These are phyloP conservation scores for Trichoderma asperellum DNA, from an alignment of 2,329 filamentous ascomycete species.

Conservation along the genomic window DNA sequence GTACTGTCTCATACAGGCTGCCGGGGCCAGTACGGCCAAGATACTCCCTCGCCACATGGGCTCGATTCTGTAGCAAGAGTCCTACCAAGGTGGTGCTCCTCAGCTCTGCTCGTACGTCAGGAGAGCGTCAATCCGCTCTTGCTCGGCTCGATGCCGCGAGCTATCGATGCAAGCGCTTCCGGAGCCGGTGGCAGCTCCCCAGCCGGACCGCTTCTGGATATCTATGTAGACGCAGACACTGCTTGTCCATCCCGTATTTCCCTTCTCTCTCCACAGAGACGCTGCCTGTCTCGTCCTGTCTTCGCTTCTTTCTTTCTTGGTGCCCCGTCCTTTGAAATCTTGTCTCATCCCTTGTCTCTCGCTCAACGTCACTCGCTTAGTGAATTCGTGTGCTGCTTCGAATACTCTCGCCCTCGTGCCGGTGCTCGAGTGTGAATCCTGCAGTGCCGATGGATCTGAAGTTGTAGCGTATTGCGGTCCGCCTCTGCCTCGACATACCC, in stretches of 20 bases:
- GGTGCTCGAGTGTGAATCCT: background rate
- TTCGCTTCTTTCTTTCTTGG: constrained; percentile 24
- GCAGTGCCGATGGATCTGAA: constrained; percentile 1
- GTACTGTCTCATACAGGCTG: constrained; percentile 5
- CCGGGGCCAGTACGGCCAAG: background rate
- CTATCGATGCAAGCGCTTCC: constrained; percentile 27
- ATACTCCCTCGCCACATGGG: background rate
- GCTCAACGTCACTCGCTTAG: constrained; percentile 23
- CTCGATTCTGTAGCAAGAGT: background rate
- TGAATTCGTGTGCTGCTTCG: constrained; percentile 9
- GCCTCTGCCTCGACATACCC: constrained; percentile 3
- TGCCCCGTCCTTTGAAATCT: constrained; percentile 11
- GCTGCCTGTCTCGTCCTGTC: constrained; percentile 8
- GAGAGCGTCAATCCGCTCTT: constrained; percentile 27
- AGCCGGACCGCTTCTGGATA: constrained; percentile 4
- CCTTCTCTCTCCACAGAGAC: constrained; percentile 25
- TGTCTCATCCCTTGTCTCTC: constrained; percentile 22
- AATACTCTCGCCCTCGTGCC: background rate
- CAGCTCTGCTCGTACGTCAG: constrained; percentile 26
- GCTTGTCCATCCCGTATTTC: constrained; percentile 1
- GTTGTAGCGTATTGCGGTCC: constrained; percentile 8
- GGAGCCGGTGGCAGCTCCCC: constrained; percentile 16
- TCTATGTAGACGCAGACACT: background rate
- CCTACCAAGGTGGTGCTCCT: constrained; percentile 1
- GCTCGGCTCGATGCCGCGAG: background rate